These are phyloP conservation scores for Kodamaea arcana DNA, from an alignment of 1,139 yeast species.

Conservation along the genomic window DNA sequence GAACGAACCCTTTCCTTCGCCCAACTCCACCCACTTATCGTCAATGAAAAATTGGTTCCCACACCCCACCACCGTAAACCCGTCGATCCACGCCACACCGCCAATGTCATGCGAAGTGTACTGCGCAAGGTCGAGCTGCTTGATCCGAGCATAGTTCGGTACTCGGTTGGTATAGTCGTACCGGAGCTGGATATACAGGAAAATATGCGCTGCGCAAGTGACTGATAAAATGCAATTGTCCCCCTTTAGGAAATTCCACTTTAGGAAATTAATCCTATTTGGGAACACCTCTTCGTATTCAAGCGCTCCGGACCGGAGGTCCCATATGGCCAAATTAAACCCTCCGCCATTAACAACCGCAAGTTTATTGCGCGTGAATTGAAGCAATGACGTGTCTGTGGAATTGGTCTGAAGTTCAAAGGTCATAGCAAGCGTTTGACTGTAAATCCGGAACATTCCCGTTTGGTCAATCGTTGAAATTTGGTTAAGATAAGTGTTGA, in stretches of 20 bases:
- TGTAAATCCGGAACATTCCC: background rate
- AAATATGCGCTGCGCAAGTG: conserved; percentile 62
- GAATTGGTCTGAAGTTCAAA: conserved; percentile 2
- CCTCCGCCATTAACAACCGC: conserved; percentile 62
- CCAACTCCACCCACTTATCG: conserved; percentile 53
- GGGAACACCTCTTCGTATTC: conserved; percentile 53
- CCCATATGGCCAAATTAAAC: conserved; percentile 67
- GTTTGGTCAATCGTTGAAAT: conserved; percentile 1
- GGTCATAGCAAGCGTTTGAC: background rate
- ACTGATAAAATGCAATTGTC: conserved; percentile 74
- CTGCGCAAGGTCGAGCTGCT: conserved; percentile 63
- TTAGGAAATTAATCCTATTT: conserved; percentile 48
- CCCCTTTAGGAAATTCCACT: conserved; percentile 69
- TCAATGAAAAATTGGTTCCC: conserved; percentile 87
- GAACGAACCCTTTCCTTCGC: conserved; percentile 20
- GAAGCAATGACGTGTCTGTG: conserved; percentile 3
- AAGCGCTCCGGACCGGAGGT: conserved; percentile 58
- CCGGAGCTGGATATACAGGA: conserved; percentile 74
- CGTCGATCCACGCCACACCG: conserved; percentile 83
- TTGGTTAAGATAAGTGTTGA: background rate
- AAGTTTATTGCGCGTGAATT: conserved; percentile 42
- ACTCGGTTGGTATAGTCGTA: conserved; percentile 81
- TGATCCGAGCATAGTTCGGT: conserved; percentile 75
- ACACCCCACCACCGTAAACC: conserved; percentile 75
- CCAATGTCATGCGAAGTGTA: conserved; percentile 81